Evolutionary conservation across 176 grass and related monocot genomes (phyloP).

Genomic region (Musa troglodytarum): DNA sequence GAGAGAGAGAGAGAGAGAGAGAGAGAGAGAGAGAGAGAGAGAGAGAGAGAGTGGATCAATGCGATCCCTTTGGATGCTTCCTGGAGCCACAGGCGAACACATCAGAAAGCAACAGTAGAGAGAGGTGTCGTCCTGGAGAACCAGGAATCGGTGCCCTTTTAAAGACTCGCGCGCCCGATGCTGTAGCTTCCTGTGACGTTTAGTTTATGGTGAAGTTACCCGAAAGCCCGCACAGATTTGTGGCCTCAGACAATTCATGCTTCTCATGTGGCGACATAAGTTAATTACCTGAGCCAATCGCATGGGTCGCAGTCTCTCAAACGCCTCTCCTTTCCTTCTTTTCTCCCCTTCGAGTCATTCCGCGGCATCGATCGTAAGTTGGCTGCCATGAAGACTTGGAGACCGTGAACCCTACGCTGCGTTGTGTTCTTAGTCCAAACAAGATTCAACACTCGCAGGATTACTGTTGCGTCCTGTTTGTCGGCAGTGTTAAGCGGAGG

Average conservation of each 20-base stretch:
- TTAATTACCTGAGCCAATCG: no score
- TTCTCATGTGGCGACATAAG: no score
- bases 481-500: no score
- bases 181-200: not conserved
- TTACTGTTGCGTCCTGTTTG: no score
- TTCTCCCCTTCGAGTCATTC: not conserved
- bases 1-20: not conserved
- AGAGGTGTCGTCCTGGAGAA: not conserved
- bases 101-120: slow-evolving; percentile 8
- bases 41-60: slow-evolving; percentile 18
- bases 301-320: not conserved
- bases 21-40: not conserved
- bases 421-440: no score
- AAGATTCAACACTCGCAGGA: no score
- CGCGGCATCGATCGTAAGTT: no score
- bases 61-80: slow-evolving; percentile 44
- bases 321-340: not conserved
- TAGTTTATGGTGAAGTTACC: not conserved
- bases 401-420: no score
- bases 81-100: slow-evolving; percentile 5
- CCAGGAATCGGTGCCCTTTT: slow-evolving; percentile 1
- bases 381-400: no score
- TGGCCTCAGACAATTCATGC: no score
- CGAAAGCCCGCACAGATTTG: not conserved
- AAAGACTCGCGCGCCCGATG: not conserved